Conservation (phyloP, 495 filamentous ascomycete genomes). For the Hyphodiscus hymeniophilus region DNA sequence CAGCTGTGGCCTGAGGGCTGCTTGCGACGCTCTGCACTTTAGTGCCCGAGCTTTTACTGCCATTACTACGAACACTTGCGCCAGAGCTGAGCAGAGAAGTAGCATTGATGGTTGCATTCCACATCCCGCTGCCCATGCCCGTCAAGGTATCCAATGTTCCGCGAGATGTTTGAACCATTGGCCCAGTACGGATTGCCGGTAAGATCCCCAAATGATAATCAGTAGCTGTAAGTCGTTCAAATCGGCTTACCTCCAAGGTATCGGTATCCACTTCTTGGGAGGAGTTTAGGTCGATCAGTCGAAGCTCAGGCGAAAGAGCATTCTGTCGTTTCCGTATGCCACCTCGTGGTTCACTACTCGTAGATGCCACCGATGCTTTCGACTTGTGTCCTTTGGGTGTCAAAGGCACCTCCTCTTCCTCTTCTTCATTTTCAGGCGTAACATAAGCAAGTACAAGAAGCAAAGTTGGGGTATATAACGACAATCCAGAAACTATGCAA, state of each 20-base stretch:
- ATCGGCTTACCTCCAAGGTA: constrained; percentile 72
- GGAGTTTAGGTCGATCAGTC: constrained; percentile 78
- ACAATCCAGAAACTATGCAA: constrained; percentile 94
- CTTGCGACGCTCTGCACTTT: constrained; percentile 30
- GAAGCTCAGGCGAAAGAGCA: constrained; percentile 76
- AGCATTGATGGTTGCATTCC: constrained; percentile 80
- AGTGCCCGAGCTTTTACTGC: constrained; percentile 43
- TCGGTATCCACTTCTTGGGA: constrained; percentile 73
- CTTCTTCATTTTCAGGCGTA: constrained; percentile 46
- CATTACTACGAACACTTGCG: constrained; percentile 70
- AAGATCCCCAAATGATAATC: constrained; percentile 88
- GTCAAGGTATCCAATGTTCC: constrained; percentile 60
- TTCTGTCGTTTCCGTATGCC: constrained; percentile 60
- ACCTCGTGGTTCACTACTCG: constrained; percentile 43
- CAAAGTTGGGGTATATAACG: constrained; percentile 87
- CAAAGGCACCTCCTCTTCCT: constrained; percentile 6
- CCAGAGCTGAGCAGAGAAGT: constrained; percentile 76
- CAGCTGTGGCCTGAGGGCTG: constrained; percentile 18
- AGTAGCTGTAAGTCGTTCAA: constrained; percentile 73
- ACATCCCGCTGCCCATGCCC: constrained; percentile 50
- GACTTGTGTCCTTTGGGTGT: constrained; percentile 22
- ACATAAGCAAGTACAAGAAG: constrained; percentile 87
- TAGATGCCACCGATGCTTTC: constrained; percentile 30
- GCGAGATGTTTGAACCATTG: constrained; percentile 49
- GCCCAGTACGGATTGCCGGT: constrained; percentile 57